Conservation (phyloP, 371 early-diverging fungal species). For the Neoconidiobolus thromboides region DNA sequence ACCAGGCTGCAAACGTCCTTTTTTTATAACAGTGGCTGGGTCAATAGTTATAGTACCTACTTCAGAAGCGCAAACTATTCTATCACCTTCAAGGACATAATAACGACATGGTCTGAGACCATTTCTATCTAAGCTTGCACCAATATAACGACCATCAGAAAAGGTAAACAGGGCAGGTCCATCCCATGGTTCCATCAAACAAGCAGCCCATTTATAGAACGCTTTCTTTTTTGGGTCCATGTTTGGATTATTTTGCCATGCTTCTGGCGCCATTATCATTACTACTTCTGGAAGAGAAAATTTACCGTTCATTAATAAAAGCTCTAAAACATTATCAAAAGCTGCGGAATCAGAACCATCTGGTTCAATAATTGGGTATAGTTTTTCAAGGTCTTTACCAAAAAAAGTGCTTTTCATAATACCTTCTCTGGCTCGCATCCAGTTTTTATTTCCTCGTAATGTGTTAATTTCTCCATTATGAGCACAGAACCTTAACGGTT, state of each 20-base stretch:
- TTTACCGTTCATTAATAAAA: conserved; percentile 75
- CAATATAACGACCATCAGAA: conserved; percentile 89
- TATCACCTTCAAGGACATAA: conserved; percentile 75
- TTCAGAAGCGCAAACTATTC: conserved; percentile 94
- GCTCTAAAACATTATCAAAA: conserved; percentile 88
- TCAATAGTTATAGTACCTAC: conserved; percentile 76
- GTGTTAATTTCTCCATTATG: conserved; percentile 98
- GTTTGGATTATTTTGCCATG: conserved; percentile 76
- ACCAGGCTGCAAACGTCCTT: conserved; percentile 91
- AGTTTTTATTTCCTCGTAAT: conserved; percentile 92
- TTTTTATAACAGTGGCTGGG: conserved; percentile 58
- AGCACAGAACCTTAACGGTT: conserved; percentile 91
- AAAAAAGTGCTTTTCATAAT: conserved; percentile 68
- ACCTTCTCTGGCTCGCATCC: conserved; percentile 95
- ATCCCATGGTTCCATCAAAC: conserved; percentile 96
- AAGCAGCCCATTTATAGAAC: conserved; percentile 91
- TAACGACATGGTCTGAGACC: conserved; percentile 92
- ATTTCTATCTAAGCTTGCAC: conserved; percentile 88
- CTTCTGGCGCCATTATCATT: conserved; percentile 96
- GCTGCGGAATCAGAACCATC: conserved; percentile 95
- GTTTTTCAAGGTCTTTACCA: conserved; percentile 50
- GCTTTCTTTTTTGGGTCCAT: conserved; percentile 75
- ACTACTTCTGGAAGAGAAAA: conserved; percentile 84
- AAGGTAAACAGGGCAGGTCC: conserved; percentile 94
- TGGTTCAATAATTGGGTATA: conserved; percentile 89